phyloP scores from a whole-genome alignment of 2,329 filamentous ascomycete species.

The Chaetothyriales sp. region DNA sequence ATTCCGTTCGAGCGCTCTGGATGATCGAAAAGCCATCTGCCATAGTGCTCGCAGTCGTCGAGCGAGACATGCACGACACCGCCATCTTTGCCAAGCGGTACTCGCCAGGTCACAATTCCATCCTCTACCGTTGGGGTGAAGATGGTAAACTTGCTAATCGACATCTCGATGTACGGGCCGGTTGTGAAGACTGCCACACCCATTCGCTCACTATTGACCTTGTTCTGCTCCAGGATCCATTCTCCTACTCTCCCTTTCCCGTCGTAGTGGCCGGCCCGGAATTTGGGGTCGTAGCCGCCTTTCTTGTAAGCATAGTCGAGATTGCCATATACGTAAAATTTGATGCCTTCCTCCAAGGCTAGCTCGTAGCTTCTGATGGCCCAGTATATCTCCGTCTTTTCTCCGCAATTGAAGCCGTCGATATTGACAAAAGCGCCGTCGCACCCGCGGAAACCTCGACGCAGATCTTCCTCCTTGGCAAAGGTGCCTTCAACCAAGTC shows the following conservation, averaged over 20 bases:
- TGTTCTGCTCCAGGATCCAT: slow-evolving; percentile 33
- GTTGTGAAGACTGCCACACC: slow-evolving; percentile 16
- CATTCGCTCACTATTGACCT: slow-evolving; percentile 17
- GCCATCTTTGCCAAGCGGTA: slow-evolving; percentile 26
- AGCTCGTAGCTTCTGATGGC: slow-evolving; percentile 26
- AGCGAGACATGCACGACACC: slow-evolving; percentile 32
- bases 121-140: slow-evolving; percentile 31
- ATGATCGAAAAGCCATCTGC: slow-evolving; percentile 38
- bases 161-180: slow-evolving; percentile 20
- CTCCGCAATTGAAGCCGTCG: slow-evolving; percentile 41
- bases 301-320: slow-evolving; percentile 39
- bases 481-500: slow-evolving; percentile 37
- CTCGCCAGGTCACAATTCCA: slow-evolving; percentile 30
- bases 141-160: slow-evolving; percentile 21
- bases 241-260: slow-evolving; percentile 34
- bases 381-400: slow-evolving; percentile 40
- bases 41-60: slow-evolving; percentile 36
- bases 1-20: slow-evolving; percentile 31
- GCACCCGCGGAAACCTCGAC: slow-evolving; percentile 32
- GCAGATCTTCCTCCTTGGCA: slow-evolving; percentile 33
- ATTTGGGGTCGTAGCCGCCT: slow-evolving; percentile 33
- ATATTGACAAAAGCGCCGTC: slow-evolving; percentile 42
- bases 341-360: slow-evolving; percentile 24
- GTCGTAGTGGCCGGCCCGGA: slow-evolving; percentile 37
- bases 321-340: slow-evolving; percentile 36